phyloP scores from a whole-genome alignment of 2,329 filamentous ascomycete species.

The Penicillium sp. region DNA sequence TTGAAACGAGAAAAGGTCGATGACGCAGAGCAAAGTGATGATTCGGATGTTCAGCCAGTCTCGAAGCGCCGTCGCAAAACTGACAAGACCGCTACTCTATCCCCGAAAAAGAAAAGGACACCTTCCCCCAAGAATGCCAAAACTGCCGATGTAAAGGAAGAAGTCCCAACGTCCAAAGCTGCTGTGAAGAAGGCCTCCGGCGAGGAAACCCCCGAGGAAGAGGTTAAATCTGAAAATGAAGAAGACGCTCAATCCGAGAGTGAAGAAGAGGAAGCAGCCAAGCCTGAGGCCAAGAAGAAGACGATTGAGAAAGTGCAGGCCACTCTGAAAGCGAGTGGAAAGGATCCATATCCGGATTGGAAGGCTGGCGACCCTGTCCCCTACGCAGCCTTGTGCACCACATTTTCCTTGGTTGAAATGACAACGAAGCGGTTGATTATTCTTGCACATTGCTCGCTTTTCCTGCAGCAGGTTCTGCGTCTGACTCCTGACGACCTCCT shows the following conservation, averaged over 20 bases:
- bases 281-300: constrained; percentile 66
- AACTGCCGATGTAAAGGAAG: constrained; percentile 7
- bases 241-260: constrained; percentile 42
- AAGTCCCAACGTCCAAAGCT: constrained; percentile 21
- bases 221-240: constrained; percentile 32
- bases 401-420: constrained; percentile 90
- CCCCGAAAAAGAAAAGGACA: constrained; percentile 19
- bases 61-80: constrained; percentile 48
- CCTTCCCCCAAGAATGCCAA: constrained; percentile 8
- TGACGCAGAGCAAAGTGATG: constrained; percentile 43
- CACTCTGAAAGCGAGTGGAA: constrained; percentile 60
- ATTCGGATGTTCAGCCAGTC: constrained; percentile 55
- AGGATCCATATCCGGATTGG: constrained; percentile 94
- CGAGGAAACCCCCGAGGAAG: constrained; percentile 39
- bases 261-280: constrained; percentile 56
- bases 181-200: constrained; percentile 41
- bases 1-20: constrained; percentile 39
- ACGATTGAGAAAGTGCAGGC: constrained; percentile 74
- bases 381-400: constrained; percentile 88
- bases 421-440: constrained; percentile 89
- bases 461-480: constrained; percentile 88
- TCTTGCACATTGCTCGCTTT: constrained; percentile 78
- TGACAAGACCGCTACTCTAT: constrained; percentile 35
- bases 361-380: constrained; percentile 80
- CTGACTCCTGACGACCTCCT: constrained; percentile 83